Evolutionary conservation across 2,329 filamentous ascomycete species (phyloP).

Genomic region (Fusarium pseudograminearum): DNA sequence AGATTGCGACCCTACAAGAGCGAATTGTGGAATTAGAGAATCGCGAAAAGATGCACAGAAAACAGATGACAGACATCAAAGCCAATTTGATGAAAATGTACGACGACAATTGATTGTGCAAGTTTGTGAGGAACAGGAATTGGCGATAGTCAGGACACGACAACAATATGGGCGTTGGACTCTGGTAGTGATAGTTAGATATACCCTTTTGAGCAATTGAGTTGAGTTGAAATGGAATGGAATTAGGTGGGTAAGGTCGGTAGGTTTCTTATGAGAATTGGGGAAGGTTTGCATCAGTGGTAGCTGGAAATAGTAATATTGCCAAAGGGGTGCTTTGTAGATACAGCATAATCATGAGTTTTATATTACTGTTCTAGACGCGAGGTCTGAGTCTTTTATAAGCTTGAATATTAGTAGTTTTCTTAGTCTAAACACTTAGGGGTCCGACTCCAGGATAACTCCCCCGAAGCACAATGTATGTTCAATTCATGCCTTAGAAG

Average conservation of each 20-base stretch:
- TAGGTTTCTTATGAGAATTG: neutral
- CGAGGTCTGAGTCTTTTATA: slow-evolving; percentile 18
- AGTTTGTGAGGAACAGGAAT: neutral
- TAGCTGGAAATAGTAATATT: neutral
- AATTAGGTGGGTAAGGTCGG: neutral
- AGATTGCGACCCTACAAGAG: slow-evolving; percentile 54
- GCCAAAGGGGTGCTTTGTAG: neutral
- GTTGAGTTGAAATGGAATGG: neutral
- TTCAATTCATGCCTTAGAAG: slow-evolving; percentile 42
- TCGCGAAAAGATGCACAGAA: slow-evolving; percentile 48
- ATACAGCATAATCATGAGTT: slow-evolving; percentile 4
- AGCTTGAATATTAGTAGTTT: slow-evolving; percentile 28
- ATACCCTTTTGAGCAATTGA: slow-evolving; percentile 31
- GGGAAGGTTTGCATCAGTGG: neutral
- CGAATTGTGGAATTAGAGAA: slow-evolving; percentile 57
- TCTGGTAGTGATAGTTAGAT: slow-evolving; percentile 15
- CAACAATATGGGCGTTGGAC: neutral
- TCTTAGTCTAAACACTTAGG: slow-evolving; percentile 24
- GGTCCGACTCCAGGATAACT: slow-evolving; percentile 25
- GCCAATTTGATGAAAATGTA: slow-evolving; percentile 54
- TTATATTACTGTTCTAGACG: slow-evolving; percentile 22
- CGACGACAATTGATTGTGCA: slow-evolving; percentile 47
- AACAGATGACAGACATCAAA: slow-evolving; percentile 54
- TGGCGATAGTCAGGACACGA: neutral
- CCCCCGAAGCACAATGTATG: slow-evolving; percentile 26